phyloP scores from a whole-genome alignment of 192 early-diverging fungal species.

The Coemansia sp. region DNA sequence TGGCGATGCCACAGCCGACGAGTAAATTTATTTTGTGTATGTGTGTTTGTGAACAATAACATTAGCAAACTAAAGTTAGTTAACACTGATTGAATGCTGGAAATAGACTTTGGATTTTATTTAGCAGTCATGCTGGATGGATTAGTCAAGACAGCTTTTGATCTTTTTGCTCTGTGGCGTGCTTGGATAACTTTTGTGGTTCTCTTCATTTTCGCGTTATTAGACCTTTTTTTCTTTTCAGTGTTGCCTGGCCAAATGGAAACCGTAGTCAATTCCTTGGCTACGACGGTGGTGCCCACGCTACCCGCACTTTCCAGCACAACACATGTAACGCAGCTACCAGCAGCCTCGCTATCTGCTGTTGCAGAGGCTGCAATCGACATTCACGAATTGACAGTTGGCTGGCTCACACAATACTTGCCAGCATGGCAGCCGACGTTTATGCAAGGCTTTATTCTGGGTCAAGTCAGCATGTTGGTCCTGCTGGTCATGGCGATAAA shows the following conservation, averaged over 20 bases:
- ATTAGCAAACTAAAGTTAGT: too few species aligned
- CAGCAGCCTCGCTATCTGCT: not conserved
- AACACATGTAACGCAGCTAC: not conserved
- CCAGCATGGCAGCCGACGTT: conserved; percentile 53
- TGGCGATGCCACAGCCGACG: conserved; percentile 44
- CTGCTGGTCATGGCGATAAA: conserved; percentile 50
- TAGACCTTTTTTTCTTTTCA: too few species aligned
- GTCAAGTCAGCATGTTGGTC: conserved; percentile 53
- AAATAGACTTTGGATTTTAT: too few species aligned
- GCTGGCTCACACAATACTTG: conserved; percentile 3
- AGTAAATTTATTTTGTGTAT: conserved; percentile 3
- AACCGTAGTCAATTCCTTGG: not conserved
- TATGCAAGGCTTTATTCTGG: conserved; percentile 55
- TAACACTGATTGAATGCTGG: too few species aligned
- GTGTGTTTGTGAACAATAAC: too few species aligned
- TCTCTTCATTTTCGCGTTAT: too few species aligned
- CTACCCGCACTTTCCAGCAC: not conserved
- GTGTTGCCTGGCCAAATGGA: not conserved
- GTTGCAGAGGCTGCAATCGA: not conserved
- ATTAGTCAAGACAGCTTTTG: too few species aligned
- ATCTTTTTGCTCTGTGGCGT: not conserved
- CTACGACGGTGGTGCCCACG: not conserved
- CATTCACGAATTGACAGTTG: not conserved
- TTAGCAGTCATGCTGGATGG: too few species aligned
- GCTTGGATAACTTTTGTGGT: not conserved